Percentiles rank a stretch among this genome's conserved stretches.
Evolutionary conservation across 108 stramenopile species (phyloP).

Genomic region (Bacterosira constricta): DNA sequence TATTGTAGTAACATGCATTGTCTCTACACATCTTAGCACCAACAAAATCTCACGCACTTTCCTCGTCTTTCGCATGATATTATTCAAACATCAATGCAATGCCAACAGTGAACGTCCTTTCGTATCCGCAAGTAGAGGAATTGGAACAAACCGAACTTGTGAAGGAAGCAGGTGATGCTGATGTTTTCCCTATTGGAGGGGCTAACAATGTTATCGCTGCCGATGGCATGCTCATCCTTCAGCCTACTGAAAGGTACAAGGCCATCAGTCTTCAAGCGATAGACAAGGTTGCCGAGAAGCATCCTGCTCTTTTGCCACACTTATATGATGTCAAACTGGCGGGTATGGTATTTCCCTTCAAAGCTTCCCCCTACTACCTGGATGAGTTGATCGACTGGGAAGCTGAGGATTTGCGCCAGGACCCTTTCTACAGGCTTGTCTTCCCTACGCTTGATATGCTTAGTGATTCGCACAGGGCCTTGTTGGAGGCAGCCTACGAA

Average conservation of each 20-base stretch:
- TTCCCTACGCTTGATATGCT: constrained; percentile 64
- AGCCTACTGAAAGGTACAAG: constrained; percentile 54
- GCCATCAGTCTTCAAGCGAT: constrained; percentile 53
- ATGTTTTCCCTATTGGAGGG: constrained; percentile 39
- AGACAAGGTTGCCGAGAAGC: constrained; percentile 53
- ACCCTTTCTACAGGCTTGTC: constrained; percentile 60
- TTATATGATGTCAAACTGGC: constrained; percentile 51
- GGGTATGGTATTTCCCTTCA: constrained; percentile 61
- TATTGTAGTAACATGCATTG: too few relatives aligned
- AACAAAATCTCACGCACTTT: too few relatives aligned
- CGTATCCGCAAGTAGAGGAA: too few relatives aligned
- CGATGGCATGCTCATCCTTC: constrained; percentile 32
- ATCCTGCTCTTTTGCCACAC: constrained; percentile 46
- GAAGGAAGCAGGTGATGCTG: background rate
- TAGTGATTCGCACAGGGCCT: constrained; percentile 30
- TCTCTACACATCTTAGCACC: too few relatives aligned
- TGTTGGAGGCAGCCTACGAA: constrained; percentile 39
- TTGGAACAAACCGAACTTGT: too few relatives aligned
- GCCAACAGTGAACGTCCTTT: too few relatives aligned
- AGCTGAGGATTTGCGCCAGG: constrained; percentile 40
- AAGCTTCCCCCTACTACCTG: constrained; percentile 60
- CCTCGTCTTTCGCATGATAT: too few relatives aligned
- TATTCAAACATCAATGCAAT: too few relatives aligned
- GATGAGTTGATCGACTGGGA: constrained; percentile 66
- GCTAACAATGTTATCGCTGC: constrained; percentile 46